Evolutionary conservation across 805 yeast genomes (phyloP), one percentile per base, ranked within the genome.

Genomic region (Zygoascus tannicola): DNA sequence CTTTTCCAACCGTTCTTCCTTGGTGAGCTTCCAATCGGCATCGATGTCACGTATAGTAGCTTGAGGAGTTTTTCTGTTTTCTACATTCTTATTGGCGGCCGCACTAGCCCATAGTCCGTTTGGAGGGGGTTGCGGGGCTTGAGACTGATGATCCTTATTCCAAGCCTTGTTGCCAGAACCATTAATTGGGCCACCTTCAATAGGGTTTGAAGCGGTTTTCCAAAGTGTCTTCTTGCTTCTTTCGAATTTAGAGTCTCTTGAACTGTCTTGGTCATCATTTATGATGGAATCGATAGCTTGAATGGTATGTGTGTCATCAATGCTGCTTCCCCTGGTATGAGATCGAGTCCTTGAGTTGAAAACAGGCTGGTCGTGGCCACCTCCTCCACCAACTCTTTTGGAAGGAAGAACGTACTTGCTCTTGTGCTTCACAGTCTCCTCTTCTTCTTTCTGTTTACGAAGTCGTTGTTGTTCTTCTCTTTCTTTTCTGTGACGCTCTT

Each of bases 401-500:
- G 40, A 37, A 5, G 40, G 40, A 4, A 37, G 20, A 28, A 30
- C 42, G 14, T 39, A 35, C 35, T 35, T 40, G 34, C 32, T 21
- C 14, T 15, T 42, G 22, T 38, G 34, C 18, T 8, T 5, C n/a
- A 37, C 44, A 34, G 33, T 43, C 42, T 30, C 39, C 40, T 44
- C 42, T 21, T 33, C 44, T 34, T 39, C 30, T 21, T 28, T 10
- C 10, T n/a, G 35, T 3, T 32, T 23, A 3, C 15, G 28, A 3
- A 19, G 18, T 3, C 35, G 39, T 21, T 28, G 36, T 18, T 21
- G 20, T 28, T 44, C 43, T 30, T 47, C 48, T 45, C 10, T n/a
- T 16, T 53, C 57, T 15, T 44, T 40, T 26, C 48, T 52, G 14
- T 43, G 43, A 33, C 52, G 44, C 23, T 45, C 47, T 32, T 46